Conservation (phyloP, 352 stramenopile genomes). For the Pythium rhizo-oryzae region DNA sequence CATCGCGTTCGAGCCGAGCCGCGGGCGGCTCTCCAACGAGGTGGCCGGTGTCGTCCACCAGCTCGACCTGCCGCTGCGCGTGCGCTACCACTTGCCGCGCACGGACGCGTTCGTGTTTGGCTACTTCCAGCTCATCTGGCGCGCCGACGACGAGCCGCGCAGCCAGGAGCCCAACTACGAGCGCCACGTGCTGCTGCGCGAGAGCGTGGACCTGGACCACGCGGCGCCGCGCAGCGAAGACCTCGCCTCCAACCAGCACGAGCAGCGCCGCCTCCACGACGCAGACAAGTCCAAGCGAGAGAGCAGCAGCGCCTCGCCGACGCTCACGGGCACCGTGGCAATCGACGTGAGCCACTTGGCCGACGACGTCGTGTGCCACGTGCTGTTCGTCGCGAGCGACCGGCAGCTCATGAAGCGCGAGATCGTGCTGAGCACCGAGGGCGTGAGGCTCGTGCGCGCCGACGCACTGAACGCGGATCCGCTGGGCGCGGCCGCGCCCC, state of each 20-base stretch:
- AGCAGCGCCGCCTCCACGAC: constrained; percentile 31
- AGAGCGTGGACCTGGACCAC: constrained; percentile 46
- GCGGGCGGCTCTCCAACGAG: constrained; percentile 39
- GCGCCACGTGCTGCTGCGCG: constrained; percentile 39
- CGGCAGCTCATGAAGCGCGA: constrained; percentile 55
- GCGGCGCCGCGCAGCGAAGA: constrained; percentile 8
- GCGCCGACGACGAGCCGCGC: constrained; percentile 41
- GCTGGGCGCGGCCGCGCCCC: background rate
- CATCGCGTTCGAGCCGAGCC: constrained; percentile 44
- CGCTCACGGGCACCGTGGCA: constrained; percentile 45
- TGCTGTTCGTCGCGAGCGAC: constrained; percentile 66
- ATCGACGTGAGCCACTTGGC: constrained; percentile 49
- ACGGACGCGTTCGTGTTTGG: constrained; percentile 46
- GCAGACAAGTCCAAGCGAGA: constrained; percentile 1
- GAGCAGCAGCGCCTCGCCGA: background rate
- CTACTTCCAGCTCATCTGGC: constrained; percentile 77
- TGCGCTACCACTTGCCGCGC: constrained; percentile 52
- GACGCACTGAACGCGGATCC: constrained; percentile 14
- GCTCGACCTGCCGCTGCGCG: constrained; percentile 34
- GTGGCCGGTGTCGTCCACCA: constrained; percentile 48
- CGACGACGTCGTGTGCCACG: constrained; percentile 49
- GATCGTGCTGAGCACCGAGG: constrained; percentile 60
- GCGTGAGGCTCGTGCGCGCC: constrained; percentile 37
- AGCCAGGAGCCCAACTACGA: constrained; percentile 63
- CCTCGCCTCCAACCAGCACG: constrained; percentile 20